Base-by-base conservation (phyloP, 2,329 filamentous ascomycete genomes). In the Coniella vitis region DNA sequence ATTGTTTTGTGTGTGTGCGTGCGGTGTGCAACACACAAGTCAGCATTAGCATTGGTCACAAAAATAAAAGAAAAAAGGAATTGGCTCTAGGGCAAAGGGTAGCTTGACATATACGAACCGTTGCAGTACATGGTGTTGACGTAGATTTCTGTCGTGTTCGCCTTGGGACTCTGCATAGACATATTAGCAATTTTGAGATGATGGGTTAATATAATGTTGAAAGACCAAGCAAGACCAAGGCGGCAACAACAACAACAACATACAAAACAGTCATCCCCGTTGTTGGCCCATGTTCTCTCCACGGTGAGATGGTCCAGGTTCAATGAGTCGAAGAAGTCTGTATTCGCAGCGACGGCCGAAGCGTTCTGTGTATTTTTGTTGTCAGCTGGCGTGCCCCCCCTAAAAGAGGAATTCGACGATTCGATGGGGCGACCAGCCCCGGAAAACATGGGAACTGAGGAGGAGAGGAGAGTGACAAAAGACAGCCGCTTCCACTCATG, bases 51-150 rank as follows among this genome's bases (percentile, higher is more conserved):
- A n/a, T n/a, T n/a, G n/a, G n/a, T n/a, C n/a, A n/a, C n/a, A n/a
- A n/a, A n/a, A n/a, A n/a, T n/a, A n/a, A n/a, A n/a, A n/a, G n/a
- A n/a, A n/a, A n/a, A n/a, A n/a, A n/a, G n/a, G n/a, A n/a, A 16
- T 8, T n/a, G 12, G 13, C 10, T 13, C 5, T n/a, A 5, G 12
- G 20, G 19, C 14, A n/a, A 9, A 16, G 19, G 14, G 12, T n/a
- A 14, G 8, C 2, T 14, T 4, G 20, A 10, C 9, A 25, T 7
- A 4, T 38, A 22, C 39, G 25, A 29, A 42, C 76, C 76, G 54
- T 81, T 78, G 58, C 78, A 82, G 65, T 77, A 81, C 60, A 81
- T 71, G 25, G 79, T 80, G 53, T 77, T 69, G 4, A 82, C 76
- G 44, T 77, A 71, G 25, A 81, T 65, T 49, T 81, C 75, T 19